Evolutionary conservation across 2,329 filamentous ascomycete species (phyloP).

Genomic region (Apiospora phragmitis): DNA sequence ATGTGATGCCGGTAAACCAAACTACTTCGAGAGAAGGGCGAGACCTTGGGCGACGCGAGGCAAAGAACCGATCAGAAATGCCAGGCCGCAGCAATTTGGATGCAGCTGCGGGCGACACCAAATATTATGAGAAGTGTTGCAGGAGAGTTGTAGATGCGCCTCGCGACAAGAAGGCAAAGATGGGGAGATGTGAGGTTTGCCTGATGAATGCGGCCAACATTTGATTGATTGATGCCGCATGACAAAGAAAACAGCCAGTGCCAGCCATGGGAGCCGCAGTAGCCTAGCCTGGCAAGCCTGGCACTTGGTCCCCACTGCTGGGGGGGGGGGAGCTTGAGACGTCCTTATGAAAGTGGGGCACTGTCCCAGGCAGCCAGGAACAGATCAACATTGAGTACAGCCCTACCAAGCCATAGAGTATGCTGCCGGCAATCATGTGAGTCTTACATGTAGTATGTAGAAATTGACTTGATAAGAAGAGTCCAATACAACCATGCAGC

Average conservation of each 20-base stretch:
- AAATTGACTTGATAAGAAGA: too few species aligned
- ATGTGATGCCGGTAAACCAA: not conserved
- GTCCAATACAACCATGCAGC: too few species aligned
- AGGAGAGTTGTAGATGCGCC: not conserved
- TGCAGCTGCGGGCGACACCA: not conserved
- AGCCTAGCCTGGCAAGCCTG: not conserved
- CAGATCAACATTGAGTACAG: not conserved
- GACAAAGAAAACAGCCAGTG: constrained; percentile 4
- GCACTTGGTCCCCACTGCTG: not conserved
- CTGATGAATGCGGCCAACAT: not conserved
- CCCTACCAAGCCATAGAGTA: not conserved
- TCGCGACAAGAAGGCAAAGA: not conserved
- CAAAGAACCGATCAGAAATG: not conserved
- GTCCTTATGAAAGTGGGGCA: not conserved
- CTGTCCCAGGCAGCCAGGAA: too few species aligned
- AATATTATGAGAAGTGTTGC: not conserved
- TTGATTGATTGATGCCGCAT: not conserved
- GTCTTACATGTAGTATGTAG: too few species aligned
- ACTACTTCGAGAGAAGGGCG: not conserved
- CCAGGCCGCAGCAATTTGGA: not conserved
- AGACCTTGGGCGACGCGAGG: not conserved
- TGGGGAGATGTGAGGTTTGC: not conserved
- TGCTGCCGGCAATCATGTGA: too few species aligned
- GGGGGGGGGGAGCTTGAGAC: not conserved
- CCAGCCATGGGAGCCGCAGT: not conserved